phyloP scores from a whole-genome alignment of 495 filamentous ascomycete genomes.

The Aspergillus sclerotiicarbonarius region DNA sequence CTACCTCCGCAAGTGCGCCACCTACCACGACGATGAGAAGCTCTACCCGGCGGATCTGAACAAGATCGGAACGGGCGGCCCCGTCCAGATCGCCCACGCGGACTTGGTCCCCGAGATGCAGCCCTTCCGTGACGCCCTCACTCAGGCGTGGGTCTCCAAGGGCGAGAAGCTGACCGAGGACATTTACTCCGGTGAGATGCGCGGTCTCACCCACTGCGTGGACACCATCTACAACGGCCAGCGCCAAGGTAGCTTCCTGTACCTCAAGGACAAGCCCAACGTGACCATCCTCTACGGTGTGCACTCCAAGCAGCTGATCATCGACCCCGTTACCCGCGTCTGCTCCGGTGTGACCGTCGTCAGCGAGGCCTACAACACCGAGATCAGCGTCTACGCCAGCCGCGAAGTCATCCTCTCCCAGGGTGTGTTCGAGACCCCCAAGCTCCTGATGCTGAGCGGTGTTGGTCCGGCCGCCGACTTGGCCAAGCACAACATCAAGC shows the following conservation, averaged over 20 bases:
- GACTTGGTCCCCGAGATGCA: constrained; percentile 53
- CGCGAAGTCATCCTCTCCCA: constrained; percentile 46
- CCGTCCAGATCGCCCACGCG: constrained; percentile 54
- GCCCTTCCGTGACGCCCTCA: constrained; percentile 55
- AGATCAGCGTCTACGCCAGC: constrained; percentile 34
- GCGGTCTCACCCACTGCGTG: constrained; percentile 53
- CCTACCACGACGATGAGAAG: constrained; percentile 54
- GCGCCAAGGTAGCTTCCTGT: constrained; percentile 52
- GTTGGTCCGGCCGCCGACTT: constrained; percentile 46
- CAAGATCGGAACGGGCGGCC: constrained; percentile 50
- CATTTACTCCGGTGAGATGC: constrained; percentile 56
- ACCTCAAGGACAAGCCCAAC: constrained; percentile 54
- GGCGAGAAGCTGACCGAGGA: constrained; percentile 52
- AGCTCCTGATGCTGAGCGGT: constrained; percentile 50
- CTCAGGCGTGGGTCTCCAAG: constrained; percentile 54
- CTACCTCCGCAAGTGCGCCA: constrained; percentile 56
- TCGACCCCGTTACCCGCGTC: constrained; percentile 38
- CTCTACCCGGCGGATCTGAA: constrained; percentile 35
- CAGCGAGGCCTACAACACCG: constrained; percentile 24
- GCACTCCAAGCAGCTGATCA: constrained; percentile 52
- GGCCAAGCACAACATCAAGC: constrained; percentile 43
- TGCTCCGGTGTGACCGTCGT: constrained; percentile 49
- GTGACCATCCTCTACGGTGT: constrained; percentile 48
- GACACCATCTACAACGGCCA: constrained; percentile 58
- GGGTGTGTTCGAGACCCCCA: constrained; percentile 46